phyloP scores from a whole-genome alignment of 495 filamentous ascomycete species.

The Echria macrotheca region DNA sequence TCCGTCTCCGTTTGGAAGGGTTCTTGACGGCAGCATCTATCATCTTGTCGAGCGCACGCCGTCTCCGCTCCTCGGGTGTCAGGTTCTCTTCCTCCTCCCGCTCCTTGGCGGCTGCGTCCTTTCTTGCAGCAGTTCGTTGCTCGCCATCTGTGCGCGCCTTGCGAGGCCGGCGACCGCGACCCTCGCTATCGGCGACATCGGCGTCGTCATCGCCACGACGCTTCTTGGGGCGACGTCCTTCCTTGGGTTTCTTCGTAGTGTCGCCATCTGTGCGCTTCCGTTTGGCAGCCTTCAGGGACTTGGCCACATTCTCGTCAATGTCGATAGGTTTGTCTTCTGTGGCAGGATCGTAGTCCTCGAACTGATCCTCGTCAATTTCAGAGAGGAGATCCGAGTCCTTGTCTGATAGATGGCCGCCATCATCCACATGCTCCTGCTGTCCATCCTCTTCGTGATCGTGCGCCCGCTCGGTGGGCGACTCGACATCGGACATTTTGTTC shows the following conservation, averaged over 20 bases:
- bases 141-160: slow-evolving; percentile 32
- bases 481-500: slow-evolving; percentile 41
- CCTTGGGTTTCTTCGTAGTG: slow-evolving; percentile 63
- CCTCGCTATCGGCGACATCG: slow-evolving; percentile 52
- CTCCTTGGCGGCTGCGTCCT: slow-evolving; percentile 50
- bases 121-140: slow-evolving; percentile 37
- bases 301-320: slow-evolving; percentile 81
- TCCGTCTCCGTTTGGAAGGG: slow-evolving; percentile 71
- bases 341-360: slow-evolving; percentile 72
- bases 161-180: slow-evolving; percentile 46
- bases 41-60: slow-evolving; percentile 71
- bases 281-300: slow-evolving; percentile 66
- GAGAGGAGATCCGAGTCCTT: slow-evolving; percentile 78
- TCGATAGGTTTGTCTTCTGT: slow-evolving; percentile 75
- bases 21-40: slow-evolving; percentile 86
- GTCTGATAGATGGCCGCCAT: slow-evolving; percentile 54
- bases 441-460: slow-evolving; percentile 20
- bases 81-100: slow-evolving; percentile 58
- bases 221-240: slow-evolving; percentile 72
- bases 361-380: slow-evolving; percentile 92
- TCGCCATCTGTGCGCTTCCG: slow-evolving; percentile 65
- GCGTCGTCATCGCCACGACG: slow-evolving; percentile 51
- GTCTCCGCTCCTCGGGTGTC: slow-evolving; percentile 63
- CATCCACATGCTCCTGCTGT: slow-evolving; percentile 30
- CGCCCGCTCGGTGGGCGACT: slow-evolving; percentile 18